A percentile compares a stretch with the other conserved stretches of the same genome.
phyloP scores from a whole-genome alignment of 2,329 filamentous ascomycete species.

The Diplodia mutila region DNA sequence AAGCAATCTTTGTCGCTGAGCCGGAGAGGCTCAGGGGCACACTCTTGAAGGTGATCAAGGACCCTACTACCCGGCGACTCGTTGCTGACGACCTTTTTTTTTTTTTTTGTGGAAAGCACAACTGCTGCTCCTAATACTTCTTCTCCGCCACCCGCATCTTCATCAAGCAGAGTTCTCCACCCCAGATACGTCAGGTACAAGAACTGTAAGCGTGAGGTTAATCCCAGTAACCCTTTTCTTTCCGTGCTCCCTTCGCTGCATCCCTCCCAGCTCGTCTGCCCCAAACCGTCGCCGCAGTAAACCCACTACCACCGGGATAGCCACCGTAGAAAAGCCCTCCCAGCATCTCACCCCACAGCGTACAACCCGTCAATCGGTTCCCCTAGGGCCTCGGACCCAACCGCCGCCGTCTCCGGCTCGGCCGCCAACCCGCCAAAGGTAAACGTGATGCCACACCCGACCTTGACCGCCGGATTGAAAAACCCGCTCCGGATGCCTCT shows the following conservation, averaged over 20 bases:
- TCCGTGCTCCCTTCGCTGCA: constrained; percentile 29
- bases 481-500: constrained; percentile 49
- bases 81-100: too few species aligned
- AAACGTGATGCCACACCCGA: constrained; percentile 69
- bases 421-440: constrained; percentile 68
- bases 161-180: too few species aligned
- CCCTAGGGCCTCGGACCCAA: constrained; percentile 53
- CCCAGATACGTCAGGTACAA: too few species aligned
- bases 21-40: too few species aligned
- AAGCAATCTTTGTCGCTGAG: too few species aligned
- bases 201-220: too few species aligned
- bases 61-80: too few species aligned
- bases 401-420: constrained; percentile 57
- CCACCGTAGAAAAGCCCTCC: constrained; percentile 54
- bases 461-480: constrained; percentile 67
- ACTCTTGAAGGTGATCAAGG: too few species aligned
- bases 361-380: constrained; percentile 59
- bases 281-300: constrained; percentile 63
- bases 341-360: constrained; percentile 68
- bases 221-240: background rate
- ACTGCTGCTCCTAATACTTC: too few species aligned
- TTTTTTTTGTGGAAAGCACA: too few species aligned
- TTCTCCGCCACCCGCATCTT: too few species aligned
- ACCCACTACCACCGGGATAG: constrained; percentile 64
- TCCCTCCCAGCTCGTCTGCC: constrained; percentile 48